phyloP scores from a whole-genome alignment of 768 basidiomycete species.

The Crepidotus variabilis region DNA sequence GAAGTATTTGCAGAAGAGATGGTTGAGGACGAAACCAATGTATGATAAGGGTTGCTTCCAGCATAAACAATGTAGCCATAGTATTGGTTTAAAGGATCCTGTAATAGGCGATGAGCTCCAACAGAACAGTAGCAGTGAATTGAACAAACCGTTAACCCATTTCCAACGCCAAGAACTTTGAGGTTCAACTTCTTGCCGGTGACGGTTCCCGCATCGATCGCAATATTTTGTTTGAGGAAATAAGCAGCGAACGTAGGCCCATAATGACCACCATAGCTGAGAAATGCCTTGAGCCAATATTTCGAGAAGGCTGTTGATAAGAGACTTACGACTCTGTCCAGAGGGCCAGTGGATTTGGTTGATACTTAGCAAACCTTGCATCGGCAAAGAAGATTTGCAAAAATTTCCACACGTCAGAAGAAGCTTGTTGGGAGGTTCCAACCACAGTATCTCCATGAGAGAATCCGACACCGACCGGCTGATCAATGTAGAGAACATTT shows the following conservation, averaged over 20 bases:
- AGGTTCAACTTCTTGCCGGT: constrained; percentile 48
- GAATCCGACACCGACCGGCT: constrained; percentile 62
- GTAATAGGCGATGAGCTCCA: no score
- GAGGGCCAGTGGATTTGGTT: constrained; percentile 43
- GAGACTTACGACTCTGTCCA: constrained; percentile 58
- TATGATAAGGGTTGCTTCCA: constrained; percentile 49
- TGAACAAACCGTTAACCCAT: constrained; percentile 51
- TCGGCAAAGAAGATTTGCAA: constrained; percentile 62
- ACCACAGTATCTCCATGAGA: constrained; percentile 50
- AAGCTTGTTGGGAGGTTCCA: constrained; percentile 49
- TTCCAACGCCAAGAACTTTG: constrained; percentile 53
- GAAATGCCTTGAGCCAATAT: not conserved
- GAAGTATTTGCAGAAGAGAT: constrained; percentile 34
- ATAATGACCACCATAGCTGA: constrained; percentile 68
- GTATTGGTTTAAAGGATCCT: constrained; percentile 37
- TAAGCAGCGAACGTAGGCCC: constrained; percentile 64
- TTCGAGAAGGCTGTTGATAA: not conserved
- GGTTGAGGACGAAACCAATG: constrained; percentile 40
- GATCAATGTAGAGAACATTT: constrained; percentile 48
- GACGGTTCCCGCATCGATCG: constrained; percentile 41
- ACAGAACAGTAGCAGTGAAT: not conserved
- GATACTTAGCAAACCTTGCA: constrained; percentile 45
- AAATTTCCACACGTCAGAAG: constrained; percentile 57
- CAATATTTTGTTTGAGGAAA: constrained; percentile 57
- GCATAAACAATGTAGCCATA: constrained; percentile 54